phyloP scores from a whole-genome alignment of 2,329 filamentous ascomycete genomes.

The Aspergillus cejpii region DNA sequence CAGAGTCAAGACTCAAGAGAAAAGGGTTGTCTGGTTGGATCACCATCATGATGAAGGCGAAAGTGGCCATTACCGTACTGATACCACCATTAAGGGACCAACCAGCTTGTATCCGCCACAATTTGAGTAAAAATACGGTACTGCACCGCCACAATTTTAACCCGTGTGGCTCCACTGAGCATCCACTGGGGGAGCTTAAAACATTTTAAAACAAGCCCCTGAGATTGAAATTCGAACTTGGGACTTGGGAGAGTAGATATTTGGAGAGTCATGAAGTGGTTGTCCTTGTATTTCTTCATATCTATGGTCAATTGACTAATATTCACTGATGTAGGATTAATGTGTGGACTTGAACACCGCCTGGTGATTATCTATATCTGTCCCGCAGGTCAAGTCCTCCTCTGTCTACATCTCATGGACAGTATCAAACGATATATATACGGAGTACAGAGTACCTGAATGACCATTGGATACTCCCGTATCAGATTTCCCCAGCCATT shows the following conservation, averaged over 20 bases:
- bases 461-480: too few species aligned
- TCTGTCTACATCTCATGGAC: too few species aligned
- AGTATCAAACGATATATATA: too few species aligned
- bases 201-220: conserved; percentile 19
- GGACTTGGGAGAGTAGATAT: not conserved
- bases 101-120: not conserved
- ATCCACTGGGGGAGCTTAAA: conserved; percentile 12
- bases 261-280: not conserved
- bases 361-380: too few species aligned
- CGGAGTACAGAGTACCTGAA: too few species aligned
- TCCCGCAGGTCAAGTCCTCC: too few species aligned
- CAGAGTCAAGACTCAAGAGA: not conserved
- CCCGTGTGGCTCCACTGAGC: conserved; percentile 15
- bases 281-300: too few species aligned
- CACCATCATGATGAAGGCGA: not conserved
- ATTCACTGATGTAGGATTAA: too few species aligned
- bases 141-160: conserved; percentile 17
- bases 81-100: not conserved
- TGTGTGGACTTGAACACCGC: too few species aligned
- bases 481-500: too few species aligned
- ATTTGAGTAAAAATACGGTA: conserved; percentile 6
- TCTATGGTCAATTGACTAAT: too few species aligned
- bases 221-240: conserved; percentile 7
- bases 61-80: conserved; percentile 1
- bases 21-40: not conserved